These are phyloP conservation scores for Fistulifera solaris DNA, from an alignment of 108 stramenopile genomes.

Conservation along the genomic window DNA sequence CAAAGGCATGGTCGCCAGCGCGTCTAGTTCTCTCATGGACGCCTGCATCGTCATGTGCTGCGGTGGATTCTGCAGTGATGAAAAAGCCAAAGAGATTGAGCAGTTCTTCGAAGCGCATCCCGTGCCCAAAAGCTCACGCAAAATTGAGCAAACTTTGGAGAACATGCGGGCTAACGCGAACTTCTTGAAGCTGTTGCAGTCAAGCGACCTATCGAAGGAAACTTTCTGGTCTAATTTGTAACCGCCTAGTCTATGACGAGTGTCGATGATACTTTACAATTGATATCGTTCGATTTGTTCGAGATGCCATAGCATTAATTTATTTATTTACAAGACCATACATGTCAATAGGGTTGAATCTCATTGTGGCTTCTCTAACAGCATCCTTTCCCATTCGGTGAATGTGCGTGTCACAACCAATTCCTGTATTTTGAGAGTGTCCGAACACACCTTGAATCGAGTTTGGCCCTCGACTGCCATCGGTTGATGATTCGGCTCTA, in stretches of 20 bases:
- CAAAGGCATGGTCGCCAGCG: conserved; percentile 78
- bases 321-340: too few relatives aligned
- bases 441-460: conserved; percentile 35
- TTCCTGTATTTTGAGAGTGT: conserved; percentile 34
- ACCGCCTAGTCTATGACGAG: neutral
- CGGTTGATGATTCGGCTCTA: conserved; percentile 25
- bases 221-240: conserved; percentile 45
- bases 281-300: too few relatives aligned
- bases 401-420: conserved; percentile 55
- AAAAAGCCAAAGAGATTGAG: conserved; percentile 88
- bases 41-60: conserved; percentile 79
- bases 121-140: conserved; percentile 66
- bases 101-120: conserved; percentile 76
- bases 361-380: conserved; percentile 1
- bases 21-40: conserved; percentile 82
- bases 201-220: conserved; percentile 44
- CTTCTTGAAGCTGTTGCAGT: conserved; percentile 47
- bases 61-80: conserved; percentile 66
- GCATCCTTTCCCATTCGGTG: conserved; percentile 39
- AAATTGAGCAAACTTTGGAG: conserved; percentile 81
- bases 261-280: neutral
- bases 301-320: too few relatives aligned
- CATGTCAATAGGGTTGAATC: too few relatives aligned
- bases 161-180: conserved; percentile 72
- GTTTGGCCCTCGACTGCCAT: conserved; percentile 59